A percentile compares a stretch with the other conserved stretches of the same genome.
These are phyloP conservation scores for Thermothelomyces thermophilus DNA, from an alignment of 2,329 filamentous ascomycete genomes.

Conservation along the genomic window DNA sequence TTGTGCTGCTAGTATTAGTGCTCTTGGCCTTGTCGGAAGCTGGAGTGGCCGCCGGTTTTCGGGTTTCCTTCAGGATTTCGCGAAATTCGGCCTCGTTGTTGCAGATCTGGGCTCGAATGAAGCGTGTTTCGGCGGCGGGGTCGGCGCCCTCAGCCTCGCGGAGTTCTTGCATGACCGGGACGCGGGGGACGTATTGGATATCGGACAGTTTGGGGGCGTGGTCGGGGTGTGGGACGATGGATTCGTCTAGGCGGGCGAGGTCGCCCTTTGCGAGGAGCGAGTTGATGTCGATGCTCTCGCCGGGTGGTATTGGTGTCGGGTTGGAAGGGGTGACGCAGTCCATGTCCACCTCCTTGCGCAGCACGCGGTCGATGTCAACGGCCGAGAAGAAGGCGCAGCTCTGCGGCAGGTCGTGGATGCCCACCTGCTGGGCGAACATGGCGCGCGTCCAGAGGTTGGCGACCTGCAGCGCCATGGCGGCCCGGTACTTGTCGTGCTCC, in stretches of 20 bases:
- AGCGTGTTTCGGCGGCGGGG: constrained; percentile 48
- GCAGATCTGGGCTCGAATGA: constrained; percentile 80
- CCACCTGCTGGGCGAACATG: constrained; percentile 96
- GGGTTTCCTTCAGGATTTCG: constrained; percentile 58
- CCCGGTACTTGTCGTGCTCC: constrained; percentile 76
- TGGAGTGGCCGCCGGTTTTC: constrained; percentile 18
- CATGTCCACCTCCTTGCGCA: constrained; percentile 98
- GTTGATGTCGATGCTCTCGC: constrained; percentile 79
- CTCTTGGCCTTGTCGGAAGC: not conserved
- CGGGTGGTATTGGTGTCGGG: constrained; percentile 66
- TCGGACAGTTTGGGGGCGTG: constrained; percentile 51
- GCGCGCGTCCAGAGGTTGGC: constrained; percentile 94
- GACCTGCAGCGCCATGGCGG: constrained; percentile 87
- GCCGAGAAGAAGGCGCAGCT: constrained; percentile 93
- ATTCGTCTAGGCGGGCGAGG: constrained; percentile 61
- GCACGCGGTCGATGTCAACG: constrained; percentile 87
- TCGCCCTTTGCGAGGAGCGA: constrained; percentile 67
- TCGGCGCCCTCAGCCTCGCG: constrained; percentile 39
- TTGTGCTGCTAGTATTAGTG: not conserved
- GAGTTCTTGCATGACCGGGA: constrained; percentile 72
- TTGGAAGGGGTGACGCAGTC: constrained; percentile 92
- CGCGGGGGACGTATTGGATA: constrained; percentile 63
- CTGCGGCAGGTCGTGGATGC: constrained; percentile 90
- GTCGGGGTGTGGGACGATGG: constrained; percentile 47
- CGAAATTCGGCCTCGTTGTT: constrained; percentile 66